These are phyloP conservation scores for Russula compacta DNA, from an alignment of 768 basidiomycete genomes.

Conservation along the genomic window DNA sequence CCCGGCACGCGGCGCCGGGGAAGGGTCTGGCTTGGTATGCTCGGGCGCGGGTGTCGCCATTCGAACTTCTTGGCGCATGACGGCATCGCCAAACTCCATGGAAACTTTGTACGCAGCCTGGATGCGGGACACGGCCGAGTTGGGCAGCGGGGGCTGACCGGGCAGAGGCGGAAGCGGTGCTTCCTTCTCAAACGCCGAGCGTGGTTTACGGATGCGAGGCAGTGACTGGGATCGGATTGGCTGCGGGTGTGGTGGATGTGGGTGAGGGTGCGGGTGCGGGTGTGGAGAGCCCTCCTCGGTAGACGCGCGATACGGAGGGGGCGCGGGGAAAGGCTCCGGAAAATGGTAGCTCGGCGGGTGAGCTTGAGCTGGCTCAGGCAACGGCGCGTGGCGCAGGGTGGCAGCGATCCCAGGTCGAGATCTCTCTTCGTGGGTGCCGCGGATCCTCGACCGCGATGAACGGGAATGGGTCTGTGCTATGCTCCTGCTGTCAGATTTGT, in stretches of 20 bases:
- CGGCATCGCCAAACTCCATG: constrained; percentile 2
- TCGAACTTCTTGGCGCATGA: constrained; percentile 9
- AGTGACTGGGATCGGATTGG: background rate
- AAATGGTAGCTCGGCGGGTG: background rate
- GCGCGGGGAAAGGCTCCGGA: background rate
- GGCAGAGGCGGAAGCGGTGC: background rate
- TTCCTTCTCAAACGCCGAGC: background rate
- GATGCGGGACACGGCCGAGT: constrained; percentile 5
- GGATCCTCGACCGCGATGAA: background rate
- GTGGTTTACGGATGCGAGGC: background rate
- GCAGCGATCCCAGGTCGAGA: background rate
- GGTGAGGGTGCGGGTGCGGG: no score
- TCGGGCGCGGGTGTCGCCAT: background rate
- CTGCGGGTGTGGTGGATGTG: background rate
- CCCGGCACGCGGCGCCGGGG: background rate
- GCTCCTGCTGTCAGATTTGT: background rate
- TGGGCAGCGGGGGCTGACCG: background rate
- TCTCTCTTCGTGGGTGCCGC: background rate
- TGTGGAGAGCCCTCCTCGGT: background rate
- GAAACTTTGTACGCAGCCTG: constrained; percentile 8
- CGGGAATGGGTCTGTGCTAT: background rate
- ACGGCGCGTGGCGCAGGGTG: background rate
- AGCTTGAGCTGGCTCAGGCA: background rate
- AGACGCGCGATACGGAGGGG: background rate
- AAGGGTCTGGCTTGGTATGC: background rate